phyloP scores from a whole-genome alignment of 2,329 filamentous ascomycete genomes.

The Herpotrichia juniperi region DNA sequence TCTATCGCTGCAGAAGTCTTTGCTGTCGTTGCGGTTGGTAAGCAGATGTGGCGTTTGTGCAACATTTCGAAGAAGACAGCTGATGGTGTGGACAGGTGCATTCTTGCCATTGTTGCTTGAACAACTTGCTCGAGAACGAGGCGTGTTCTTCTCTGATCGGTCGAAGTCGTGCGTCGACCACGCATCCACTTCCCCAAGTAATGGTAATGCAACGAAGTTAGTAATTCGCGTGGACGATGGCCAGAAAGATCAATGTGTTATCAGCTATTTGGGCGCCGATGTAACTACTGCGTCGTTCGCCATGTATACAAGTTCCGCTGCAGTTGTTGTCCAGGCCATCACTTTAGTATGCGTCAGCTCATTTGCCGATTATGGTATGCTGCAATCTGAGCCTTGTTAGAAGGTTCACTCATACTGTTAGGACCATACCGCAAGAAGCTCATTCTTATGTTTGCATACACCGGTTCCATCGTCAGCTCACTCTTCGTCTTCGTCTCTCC shows the following conservation, averaged over 20 bases:
- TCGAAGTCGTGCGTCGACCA: constrained; percentile 70
- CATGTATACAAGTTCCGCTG: constrained; percentile 93
- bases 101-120: constrained; percentile 94
- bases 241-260: constrained; percentile 69
- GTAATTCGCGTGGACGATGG: constrained; percentile 21
- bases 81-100: constrained; percentile 63
- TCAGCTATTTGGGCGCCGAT: constrained; percentile 76
- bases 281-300: constrained; percentile 93
- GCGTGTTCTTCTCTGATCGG: constrained; percentile 78
- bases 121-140: constrained; percentile 86
- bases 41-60: constrained; percentile 37
- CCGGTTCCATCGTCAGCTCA: constrained; percentile 79
- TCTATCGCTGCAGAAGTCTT: constrained; percentile 91
- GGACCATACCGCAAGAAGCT: constrained; percentile 79
- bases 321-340: constrained; percentile 84
- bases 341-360: constrained; percentile 91
- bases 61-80: neutral
- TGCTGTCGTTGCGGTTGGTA: constrained; percentile 83
- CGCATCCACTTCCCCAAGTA: constrained; percentile 57
- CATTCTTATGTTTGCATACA: constrained; percentile 77
- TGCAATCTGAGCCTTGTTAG: neutral
- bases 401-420: constrained; percentile 13
- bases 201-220: constrained; percentile 19
- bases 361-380: constrained; percentile 85
- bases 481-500: constrained; percentile 78